These are phyloP conservation scores for Lentinus brumalis DNA, from an alignment of 768 basidiomycete species.

Conservation along the genomic window DNA sequence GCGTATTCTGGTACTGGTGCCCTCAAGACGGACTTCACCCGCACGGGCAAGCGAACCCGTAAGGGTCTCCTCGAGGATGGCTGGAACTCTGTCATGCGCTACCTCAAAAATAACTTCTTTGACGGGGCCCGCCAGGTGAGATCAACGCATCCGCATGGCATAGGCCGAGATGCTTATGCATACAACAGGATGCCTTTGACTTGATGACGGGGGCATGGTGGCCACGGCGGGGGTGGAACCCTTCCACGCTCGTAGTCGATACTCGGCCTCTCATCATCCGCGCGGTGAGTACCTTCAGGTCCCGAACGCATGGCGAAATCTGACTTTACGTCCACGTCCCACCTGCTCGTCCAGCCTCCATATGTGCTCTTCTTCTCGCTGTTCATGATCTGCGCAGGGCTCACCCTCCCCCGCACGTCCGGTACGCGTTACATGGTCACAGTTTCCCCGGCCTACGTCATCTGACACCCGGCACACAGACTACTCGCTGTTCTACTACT, in stretches of 20 bases:
- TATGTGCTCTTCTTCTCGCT: conserved; percentile 77
- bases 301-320: conserved; percentile 2
- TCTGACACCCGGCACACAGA: conserved; percentile 46
- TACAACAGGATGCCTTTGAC: conserved; percentile 87
- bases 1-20: conserved; percentile 97
- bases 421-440: conserved; percentile 50
- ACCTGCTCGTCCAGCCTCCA: conserved; percentile 76
- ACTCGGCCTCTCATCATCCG: conserved; percentile 80
- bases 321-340: conserved; percentile 31
- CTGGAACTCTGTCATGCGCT: conserved; percentile 79
- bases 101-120: conserved; percentile 95
- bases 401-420: conserved; percentile 85
- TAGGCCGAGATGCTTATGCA: conserved; percentile 2
- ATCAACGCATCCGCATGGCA: not conserved
- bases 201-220: conserved; percentile 90
- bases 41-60: conserved; percentile 86
- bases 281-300: conserved; percentile 56
- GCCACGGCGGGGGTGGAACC: conserved; percentile 73
- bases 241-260: conserved; percentile 74
- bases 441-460: conserved; percentile 7
- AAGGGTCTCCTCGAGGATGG: conserved; percentile 85
- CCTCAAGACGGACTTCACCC: conserved; percentile 94
- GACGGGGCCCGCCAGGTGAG: conserved; percentile 88
- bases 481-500: conserved; percentile 84
- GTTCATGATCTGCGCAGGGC: conserved; percentile 85